These are phyloP conservation scores for Cenococcum geophilum DNA, from an alignment of 495 filamentous ascomycete species.

Conservation along the genomic window DNA sequence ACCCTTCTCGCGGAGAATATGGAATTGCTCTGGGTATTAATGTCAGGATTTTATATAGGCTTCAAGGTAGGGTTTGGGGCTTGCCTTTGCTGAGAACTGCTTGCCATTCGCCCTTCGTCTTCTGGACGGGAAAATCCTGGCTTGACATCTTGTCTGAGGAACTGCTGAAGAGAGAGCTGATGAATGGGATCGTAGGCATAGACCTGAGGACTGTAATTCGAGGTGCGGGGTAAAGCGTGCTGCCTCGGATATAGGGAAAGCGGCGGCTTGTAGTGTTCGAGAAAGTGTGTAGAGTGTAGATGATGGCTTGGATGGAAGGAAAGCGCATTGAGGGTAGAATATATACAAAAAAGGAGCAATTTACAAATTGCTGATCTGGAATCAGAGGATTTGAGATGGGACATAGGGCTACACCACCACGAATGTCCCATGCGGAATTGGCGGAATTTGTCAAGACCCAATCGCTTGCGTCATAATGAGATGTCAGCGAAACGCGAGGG, in stretches of 20 bases:
- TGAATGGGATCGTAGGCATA: constrained; percentile 68
- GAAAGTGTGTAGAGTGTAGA: constrained; percentile 49
- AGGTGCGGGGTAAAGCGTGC: constrained; percentile 18
- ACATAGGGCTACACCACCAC: background rate
- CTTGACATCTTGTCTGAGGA: constrained; percentile 46
- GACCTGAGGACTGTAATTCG: constrained; percentile 42
- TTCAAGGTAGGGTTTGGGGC: background rate
- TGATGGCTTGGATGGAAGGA: constrained; percentile 44
- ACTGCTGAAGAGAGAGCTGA: constrained; percentile 69
- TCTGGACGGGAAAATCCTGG: constrained; percentile 73
- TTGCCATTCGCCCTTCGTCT: constrained; percentile 78
- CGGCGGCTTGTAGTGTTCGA: constrained; percentile 33
- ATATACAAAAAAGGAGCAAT: constrained; percentile 4
- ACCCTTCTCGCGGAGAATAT: constrained; percentile 81
- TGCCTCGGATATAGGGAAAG: constrained; percentile 1
- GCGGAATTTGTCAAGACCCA: background rate
- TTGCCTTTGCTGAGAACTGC: constrained; percentile 71
- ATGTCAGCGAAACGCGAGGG: too few species aligned
- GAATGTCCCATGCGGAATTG: background rate
- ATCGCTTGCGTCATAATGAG: too few species aligned
- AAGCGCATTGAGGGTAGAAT: constrained; percentile 49
- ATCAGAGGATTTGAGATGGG: background rate
- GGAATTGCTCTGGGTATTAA: constrained; percentile 71
- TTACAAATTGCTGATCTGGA: constrained; percentile 3
- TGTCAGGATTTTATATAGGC: background rate